Evolutionary conservation across 148 eudicot species (phyloP), one percentile per base, ranked within the genome.

Genomic region (Simmondsia chinensis): DNA sequence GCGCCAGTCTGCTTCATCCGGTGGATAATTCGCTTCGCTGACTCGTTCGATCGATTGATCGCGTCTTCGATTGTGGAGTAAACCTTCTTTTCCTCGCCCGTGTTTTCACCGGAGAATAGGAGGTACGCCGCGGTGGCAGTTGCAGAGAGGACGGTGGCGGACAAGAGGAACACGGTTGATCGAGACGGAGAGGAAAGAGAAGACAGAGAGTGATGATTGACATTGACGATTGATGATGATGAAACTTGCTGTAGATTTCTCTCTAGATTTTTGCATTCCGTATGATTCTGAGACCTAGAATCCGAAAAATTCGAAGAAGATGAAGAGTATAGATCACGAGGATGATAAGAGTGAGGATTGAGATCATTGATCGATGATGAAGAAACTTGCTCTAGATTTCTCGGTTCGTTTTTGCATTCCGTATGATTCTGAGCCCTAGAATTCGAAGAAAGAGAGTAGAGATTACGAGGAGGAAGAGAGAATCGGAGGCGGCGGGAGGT

Each of bases 1-100:
- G 66, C 61, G 2, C 74, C 88, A 9, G 95, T 91, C 48, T 79
- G 72, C 42, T 59, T 72, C 85, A 82, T 76, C 28, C 68, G 80
- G 32, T 65, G 32, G 20, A 64, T 0, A 1, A 91, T 29, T 23
- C 60, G 51, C 21, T 23, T 18, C 7, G 64, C 26, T 10, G 91
- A 70, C 1, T 74, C 75, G 4, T 40, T 69, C 19, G 85, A 71
- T 20, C 75, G 71, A 12, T 61, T 61, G 18, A 75, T 2, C 2
- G 74, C 61, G 15, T 25, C 47, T 0, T 71, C 70, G 20, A 77
- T 9, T 2, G 75, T 42, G 5, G 59, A 9, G 41, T 61, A 52
- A 14, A 81, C 5, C 15, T 23, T 39, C 13, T n/a, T n/a, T n/a
- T n/a, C n/a, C n/a, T n/a, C 41, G 43, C 7, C 4, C 12, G 46